Conservation (phyloP, 257 asterid species). For the Capsicum pubescens region DNA sequence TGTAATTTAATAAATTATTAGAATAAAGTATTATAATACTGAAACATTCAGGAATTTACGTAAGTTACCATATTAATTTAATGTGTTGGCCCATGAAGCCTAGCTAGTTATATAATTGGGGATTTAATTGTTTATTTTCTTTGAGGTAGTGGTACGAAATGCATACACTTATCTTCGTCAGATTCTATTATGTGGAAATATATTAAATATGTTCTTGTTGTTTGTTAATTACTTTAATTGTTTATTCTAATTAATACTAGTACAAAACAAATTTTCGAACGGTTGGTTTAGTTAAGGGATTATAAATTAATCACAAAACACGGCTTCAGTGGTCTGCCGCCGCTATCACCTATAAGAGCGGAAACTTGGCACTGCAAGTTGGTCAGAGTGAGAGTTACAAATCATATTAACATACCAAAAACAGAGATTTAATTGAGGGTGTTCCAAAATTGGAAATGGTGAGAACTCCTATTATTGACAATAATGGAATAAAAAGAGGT, state of each 20-base stretch:
- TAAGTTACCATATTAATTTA: no score
- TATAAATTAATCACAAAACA: constrained; percentile 2
- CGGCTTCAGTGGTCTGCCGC: background rate
- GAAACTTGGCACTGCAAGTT: background rate
- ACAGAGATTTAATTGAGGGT: constrained; percentile 38
- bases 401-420: background rate
- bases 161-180: no score
- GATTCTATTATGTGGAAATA: no score
- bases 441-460: constrained; percentile 34
- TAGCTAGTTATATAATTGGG: background rate
- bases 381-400: background rate
- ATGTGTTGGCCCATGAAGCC: background rate
- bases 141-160: no score
- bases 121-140: no score
- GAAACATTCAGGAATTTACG: no score
- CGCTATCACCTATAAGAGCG: background rate
- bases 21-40: no score
- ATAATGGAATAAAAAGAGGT: constrained; percentile 50
- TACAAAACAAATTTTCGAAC: background rate
- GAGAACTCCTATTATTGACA: constrained; percentile 41
- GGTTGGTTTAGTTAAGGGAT: background rate
- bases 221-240: background rate
- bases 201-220: background rate
- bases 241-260: background rate
- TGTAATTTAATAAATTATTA: no score